These are phyloP conservation scores for Viola pubescens DNA, from an alignment of 441 rosid genomes.

Conservation along the genomic window DNA sequence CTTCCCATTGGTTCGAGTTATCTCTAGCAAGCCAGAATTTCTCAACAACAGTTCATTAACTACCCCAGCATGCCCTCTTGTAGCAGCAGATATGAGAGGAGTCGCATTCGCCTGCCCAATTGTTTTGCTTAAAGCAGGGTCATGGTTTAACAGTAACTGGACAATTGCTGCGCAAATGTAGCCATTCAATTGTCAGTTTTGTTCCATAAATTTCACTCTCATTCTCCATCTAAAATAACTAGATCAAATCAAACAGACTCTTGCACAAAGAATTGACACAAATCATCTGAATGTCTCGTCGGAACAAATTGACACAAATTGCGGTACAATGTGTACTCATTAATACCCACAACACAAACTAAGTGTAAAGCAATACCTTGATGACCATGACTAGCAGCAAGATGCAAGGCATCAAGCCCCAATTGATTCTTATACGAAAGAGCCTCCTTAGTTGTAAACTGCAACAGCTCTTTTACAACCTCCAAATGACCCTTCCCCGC, in stretches of 20 bases:
- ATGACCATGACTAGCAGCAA: slow-evolving; percentile 81
- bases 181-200: slow-evolving; percentile 11
- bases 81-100: slow-evolving; percentile 74
- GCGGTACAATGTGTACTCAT: too few species aligned
- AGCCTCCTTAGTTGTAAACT: slow-evolving; percentile 47
- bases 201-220: background rate
- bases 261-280: too few species aligned
- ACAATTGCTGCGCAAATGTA: slow-evolving; percentile 57
- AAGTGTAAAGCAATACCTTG: slow-evolving; percentile 32
- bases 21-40: slow-evolving; percentile 55
- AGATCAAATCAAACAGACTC: too few species aligned
- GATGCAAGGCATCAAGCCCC: slow-evolving; percentile 68
- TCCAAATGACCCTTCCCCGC: slow-evolving; percentile 77
- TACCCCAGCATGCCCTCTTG: slow-evolving; percentile 56
- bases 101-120: slow-evolving; percentile 78
- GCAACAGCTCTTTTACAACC: slow-evolving; percentile 65
- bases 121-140: slow-evolving; percentile 55
- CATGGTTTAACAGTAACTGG: slow-evolving; percentile 53
- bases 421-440: slow-evolving; percentile 52
- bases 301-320: too few species aligned
- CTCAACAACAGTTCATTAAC: slow-evolving; percentile 53
- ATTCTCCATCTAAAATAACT: too few species aligned
- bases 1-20: slow-evolving; percentile 64
- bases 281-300: too few species aligned
- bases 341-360: too few species aligned